phyloP scores from a whole-genome alignment of 1,139 yeast genomes.

The Debaryomyces sp. region DNA sequence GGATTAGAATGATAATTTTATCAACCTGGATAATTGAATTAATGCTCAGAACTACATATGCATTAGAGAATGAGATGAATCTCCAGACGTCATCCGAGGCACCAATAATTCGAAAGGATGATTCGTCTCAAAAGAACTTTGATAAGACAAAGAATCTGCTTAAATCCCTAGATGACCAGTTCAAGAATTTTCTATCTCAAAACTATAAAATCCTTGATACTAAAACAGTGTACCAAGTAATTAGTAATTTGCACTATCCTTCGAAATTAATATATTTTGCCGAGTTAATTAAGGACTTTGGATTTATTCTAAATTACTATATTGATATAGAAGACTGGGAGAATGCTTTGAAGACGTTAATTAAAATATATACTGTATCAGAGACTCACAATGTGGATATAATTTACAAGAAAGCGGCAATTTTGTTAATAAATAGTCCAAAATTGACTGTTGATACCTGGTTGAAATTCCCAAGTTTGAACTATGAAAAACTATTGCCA shows the following conservation, averaged over 20 bases:
- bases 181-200: constrained; percentile 54
- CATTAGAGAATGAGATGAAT: constrained; percentile 21
- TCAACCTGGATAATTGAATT: constrained; percentile 85
- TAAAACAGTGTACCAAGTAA: constrained; percentile 70
- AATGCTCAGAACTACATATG: constrained; percentile 29
- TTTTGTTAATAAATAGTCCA: constrained; percentile 70
- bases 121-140: background rate
- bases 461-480: constrained; percentile 56
- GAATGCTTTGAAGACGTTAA: constrained; percentile 63
- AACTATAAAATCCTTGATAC: constrained; percentile 58
- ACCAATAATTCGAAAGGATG: background rate
- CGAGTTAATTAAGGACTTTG: constrained; percentile 65
- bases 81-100: constrained; percentile 3
- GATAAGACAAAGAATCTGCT: constrained; percentile 10
- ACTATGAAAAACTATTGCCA: constrained; percentile 69
- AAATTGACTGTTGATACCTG: constrained; percentile 74
- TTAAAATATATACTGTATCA: constrained; percentile 47
- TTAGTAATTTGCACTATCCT: constrained; percentile 65
- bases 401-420: constrained; percentile 69
- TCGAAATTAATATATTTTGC: constrained; percentile 71
- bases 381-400: constrained; percentile 33
- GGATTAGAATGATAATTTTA: constrained; percentile 62
- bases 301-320: constrained; percentile 70
- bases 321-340: constrained; percentile 72
- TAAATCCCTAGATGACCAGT: constrained; percentile 29